These are phyloP conservation scores for Colletotrichum higginsianum DNA, from an alignment of 2,329 filamentous ascomycete species.

Conservation along the genomic window DNA sequence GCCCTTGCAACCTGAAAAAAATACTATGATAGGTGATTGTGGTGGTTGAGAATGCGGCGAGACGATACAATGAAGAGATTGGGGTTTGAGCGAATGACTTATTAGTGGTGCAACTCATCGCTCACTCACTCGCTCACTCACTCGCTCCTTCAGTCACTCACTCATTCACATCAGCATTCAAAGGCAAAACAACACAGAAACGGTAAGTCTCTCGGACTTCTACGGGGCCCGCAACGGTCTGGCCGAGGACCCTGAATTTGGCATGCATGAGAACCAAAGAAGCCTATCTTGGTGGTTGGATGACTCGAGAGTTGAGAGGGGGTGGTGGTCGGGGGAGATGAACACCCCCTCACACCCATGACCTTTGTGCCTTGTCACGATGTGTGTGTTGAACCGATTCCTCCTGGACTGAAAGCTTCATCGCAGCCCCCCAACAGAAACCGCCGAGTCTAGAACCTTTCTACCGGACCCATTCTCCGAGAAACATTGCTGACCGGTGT, in stretches of 20 bases:
- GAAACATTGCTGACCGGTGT: neutral
- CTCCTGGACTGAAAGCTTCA: neutral
- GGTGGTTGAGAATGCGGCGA: neutral
- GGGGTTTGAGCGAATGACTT: neutral
- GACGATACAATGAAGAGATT: too few species aligned
- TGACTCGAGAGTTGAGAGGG: neutral
- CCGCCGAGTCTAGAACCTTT: slow-evolving; percentile 11
- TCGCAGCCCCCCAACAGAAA: neutral
- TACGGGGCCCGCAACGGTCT: neutral
- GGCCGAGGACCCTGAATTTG: slow-evolving; percentile 16
- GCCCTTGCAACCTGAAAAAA: neutral
- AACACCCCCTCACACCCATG: neutral
- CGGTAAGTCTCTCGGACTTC: neutral
- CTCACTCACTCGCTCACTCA: too few species aligned
- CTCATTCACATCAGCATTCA: too few species aligned
- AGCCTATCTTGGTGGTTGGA: neutral
- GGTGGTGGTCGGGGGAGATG: neutral
- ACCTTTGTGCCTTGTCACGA: neutral
- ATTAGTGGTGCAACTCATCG: neutral
- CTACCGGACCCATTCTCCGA: neutral
- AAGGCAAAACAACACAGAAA: neutral
- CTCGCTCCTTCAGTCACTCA: too few species aligned
- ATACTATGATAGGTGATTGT: neutral
- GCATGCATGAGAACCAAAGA: neutral
- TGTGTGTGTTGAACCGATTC: neutral